Evolutionary conservation across 148 eudicot species (phyloP).

Genomic region (Spergularia bocconei): DNA sequence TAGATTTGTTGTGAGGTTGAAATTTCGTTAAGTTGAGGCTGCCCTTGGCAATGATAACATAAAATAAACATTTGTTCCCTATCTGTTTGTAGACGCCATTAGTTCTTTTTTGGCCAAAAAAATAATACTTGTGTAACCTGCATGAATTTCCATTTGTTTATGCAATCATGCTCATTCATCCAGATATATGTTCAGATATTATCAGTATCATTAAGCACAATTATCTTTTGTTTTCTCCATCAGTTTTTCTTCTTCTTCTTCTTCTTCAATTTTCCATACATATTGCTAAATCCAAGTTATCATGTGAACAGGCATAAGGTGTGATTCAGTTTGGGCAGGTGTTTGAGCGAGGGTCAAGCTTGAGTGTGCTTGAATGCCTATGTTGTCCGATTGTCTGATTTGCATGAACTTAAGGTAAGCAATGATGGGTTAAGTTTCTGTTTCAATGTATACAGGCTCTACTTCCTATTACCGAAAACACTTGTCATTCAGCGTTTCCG

Average conservation of each 20-base stretch:
- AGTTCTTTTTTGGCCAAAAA: neutral
- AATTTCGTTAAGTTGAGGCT: neutral
- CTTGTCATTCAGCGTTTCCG: no score
- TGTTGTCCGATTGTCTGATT: conserved; percentile 6
- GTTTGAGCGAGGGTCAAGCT: conserved; percentile 12
- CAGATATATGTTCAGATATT: neutral
- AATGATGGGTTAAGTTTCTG: no score
- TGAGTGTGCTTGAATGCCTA: neutral
- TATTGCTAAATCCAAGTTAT: neutral
- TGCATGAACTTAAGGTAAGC: conserved; percentile 20
- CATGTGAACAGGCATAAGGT: conserved; percentile 3
- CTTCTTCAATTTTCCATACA: neutral
- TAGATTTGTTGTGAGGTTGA: neutral
- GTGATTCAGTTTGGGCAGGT: conserved; percentile 9
- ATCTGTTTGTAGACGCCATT: neutral
- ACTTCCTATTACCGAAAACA: neutral
- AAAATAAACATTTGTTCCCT: neutral
- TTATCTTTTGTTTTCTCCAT: neutral
- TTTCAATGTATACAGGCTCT: neutral
- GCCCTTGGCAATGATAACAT: neutral
- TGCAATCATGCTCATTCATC: neutral
- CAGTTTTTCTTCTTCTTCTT: neutral
- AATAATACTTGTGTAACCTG: neutral
- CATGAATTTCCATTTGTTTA: conserved; percentile 1
- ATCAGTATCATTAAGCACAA: neutral